Percentiles rank a stretch among this genome's conserved stretches.
Conservation (phyloP, 2,329 filamentous ascomycete species). For the Allantophomopsis lycopodina region DNA sequence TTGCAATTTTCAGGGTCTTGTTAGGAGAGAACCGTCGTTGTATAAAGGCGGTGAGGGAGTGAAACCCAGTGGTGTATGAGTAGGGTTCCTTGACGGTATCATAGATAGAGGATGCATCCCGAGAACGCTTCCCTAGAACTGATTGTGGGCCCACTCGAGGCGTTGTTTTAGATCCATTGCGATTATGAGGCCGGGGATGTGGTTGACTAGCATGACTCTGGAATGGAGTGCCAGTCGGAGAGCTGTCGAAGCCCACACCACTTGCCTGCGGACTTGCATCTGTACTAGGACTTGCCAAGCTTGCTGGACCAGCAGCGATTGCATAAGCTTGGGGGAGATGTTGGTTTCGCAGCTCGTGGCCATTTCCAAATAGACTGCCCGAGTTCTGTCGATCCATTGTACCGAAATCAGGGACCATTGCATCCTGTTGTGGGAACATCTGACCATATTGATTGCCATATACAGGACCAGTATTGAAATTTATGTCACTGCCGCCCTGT, state of each 20-base stretch:
- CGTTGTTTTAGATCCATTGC: constrained; percentile 14
- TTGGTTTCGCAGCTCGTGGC: constrained; percentile 34
- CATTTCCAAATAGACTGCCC: constrained; percentile 16
- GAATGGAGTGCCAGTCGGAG: constrained; percentile 25
- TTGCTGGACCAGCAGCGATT: constrained; percentile 47
- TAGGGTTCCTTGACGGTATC: constrained; percentile 84
- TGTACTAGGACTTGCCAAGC: constrained; percentile 49
- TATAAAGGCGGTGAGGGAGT: constrained; percentile 71
- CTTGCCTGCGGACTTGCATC: constrained; percentile 46
- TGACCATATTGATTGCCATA: constrained; percentile 25
- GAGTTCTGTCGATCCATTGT: constrained; percentile 29
- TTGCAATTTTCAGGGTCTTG: constrained; percentile 72
- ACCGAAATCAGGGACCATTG: constrained; percentile 37
- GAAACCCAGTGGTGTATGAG: constrained; percentile 80
- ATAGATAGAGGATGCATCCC: constrained; percentile 77
- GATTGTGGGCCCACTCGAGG: constrained; percentile 11
- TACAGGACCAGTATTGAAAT: constrained; percentile 13
- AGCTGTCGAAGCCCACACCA: constrained; percentile 38
- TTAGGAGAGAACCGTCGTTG: constrained; percentile 64
- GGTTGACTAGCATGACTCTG: constrained; percentile 9
- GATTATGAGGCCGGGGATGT: constrained; percentile 3
- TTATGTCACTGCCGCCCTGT: constrained; percentile 26
- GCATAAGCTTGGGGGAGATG: constrained; percentile 52
- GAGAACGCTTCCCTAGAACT: constrained; percentile 18
- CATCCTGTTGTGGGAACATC: constrained; percentile 29